These are phyloP conservation scores for Rhodosporidiobolus odoratus DNA, from an alignment of 768 basidiomycete species.

Conservation along the genomic window DNA sequence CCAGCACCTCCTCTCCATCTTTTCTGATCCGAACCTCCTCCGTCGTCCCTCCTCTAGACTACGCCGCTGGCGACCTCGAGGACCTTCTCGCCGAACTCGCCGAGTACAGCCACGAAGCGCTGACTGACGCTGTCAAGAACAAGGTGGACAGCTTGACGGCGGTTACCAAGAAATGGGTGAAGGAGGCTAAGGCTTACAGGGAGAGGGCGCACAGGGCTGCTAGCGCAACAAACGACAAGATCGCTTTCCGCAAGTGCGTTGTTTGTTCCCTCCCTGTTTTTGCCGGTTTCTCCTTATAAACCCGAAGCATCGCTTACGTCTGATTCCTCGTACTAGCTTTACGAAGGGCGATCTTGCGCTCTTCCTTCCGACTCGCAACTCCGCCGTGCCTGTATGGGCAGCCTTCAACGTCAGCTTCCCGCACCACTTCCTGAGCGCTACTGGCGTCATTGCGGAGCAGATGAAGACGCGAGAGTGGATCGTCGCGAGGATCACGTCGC, in stretches of 20 bases:
- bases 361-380: conserved; percentile 92
- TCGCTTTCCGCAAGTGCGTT: conserved; percentile 72
- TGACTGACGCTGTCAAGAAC: conserved; percentile 73
- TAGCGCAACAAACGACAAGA: conserved; percentile 64
- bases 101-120: conserved; percentile 73
- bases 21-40: not conserved
- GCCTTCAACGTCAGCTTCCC: conserved; percentile 98
- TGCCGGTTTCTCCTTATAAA: not conserved
- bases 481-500: conserved; percentile 82
- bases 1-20: not conserved
- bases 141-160: conserved; percentile 56
- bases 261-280: not conserved
- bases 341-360: conserved; percentile 89
- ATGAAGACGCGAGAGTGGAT: conserved; percentile 87
- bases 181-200: conserved; percentile 90
- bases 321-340: conserved; percentile 52
- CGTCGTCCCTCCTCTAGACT: conserved; percentile 12
- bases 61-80: conserved; percentile 27
- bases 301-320: too few relatives aligned
- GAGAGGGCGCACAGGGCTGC: conserved; percentile 60
- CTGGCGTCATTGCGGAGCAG: conserved; percentile 78
- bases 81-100: conserved; percentile 19
- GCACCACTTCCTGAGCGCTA: conserved; percentile 91
- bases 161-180: conserved; percentile 83
- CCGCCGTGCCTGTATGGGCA: conserved; percentile 90